Conservation (phyloP, 164 flowering plant genomes). For the Brasenia schreberi region DNA sequence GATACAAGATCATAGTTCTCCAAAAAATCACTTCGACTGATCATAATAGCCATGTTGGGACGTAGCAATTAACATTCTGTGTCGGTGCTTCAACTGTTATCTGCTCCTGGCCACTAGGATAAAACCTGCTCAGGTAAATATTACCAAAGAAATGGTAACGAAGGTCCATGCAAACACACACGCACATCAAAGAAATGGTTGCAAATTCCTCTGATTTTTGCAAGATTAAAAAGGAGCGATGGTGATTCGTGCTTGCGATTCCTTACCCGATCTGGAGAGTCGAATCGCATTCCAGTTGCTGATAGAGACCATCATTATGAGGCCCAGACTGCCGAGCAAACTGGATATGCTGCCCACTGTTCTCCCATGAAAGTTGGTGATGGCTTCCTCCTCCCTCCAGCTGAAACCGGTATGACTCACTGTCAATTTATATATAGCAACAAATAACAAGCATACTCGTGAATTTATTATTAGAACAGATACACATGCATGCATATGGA, state of each 20-base stretch:
- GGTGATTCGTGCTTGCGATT: too few relatives aligned
- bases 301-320: constrained; percentile 48
- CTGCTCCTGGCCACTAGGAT: constrained; percentile 20
- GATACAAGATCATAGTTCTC: neutral
- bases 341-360: constrained; percentile 21
- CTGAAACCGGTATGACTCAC: constrained; percentile 4
- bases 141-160: neutral
- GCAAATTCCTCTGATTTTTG: neutral
- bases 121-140: constrained; percentile 23
- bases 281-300: constrained; percentile 45
- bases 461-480: too few relatives aligned
- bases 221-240: neutral
- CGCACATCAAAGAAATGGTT: neutral
- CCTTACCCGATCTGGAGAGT: constrained; percentile 53
- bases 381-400: constrained; percentile 12
- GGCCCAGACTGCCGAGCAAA: constrained; percentile 24
- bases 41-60: constrained; percentile 61
- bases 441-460: neutral
- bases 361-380: constrained; percentile 38
- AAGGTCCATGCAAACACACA: neutral
- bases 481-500: too few relatives aligned
- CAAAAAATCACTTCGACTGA: neutral
- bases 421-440: neutral
- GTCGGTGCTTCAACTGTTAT: constrained; percentile 14
- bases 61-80: constrained; percentile 31